Evolutionary conservation across 495 filamentous ascomycete species (phyloP).

Genomic region (Sabuloglossum arenarium): DNA sequence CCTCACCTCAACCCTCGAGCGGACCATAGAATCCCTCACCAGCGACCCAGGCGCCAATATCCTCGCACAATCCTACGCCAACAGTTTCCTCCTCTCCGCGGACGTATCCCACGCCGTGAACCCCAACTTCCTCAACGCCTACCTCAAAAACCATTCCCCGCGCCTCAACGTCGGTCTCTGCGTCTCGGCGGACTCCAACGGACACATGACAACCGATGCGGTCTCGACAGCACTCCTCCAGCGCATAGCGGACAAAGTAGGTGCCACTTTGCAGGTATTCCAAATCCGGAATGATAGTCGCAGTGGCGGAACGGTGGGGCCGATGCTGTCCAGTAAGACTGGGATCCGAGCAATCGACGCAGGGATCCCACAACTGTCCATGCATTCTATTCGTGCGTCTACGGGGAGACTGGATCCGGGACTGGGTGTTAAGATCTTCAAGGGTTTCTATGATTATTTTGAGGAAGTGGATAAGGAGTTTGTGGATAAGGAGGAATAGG

Average conservation of each 20-base stretch:
- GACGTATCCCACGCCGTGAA: slow-evolving; percentile 92
- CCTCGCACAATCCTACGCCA: slow-evolving; percentile 67
- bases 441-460: slow-evolving; percentile 74
- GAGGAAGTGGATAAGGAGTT: slow-evolving; percentile 80
- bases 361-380: slow-evolving; percentile 78
- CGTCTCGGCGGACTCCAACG: slow-evolving; percentile 74
- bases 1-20: slow-evolving; percentile 55
- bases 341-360: slow-evolving; percentile 77
- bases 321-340: slow-evolving; percentile 62
- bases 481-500: slow-evolving; percentile 13
- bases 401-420: slow-evolving; percentile 76
- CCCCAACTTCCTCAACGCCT: slow-evolving; percentile 69
- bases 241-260: slow-evolving; percentile 48
- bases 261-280: slow-evolving; percentile 60
- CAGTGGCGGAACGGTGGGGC: slow-evolving; percentile 85
- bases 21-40: slow-evolving; percentile 52
- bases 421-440: slow-evolving; percentile 69
- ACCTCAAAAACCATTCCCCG: slow-evolving; percentile 69
- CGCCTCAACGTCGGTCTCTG: slow-evolving; percentile 75
- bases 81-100: slow-evolving; percentile 78
- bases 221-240: slow-evolving; percentile 58
- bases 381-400: slow-evolving; percentile 88
- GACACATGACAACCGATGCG: slow-evolving; percentile 51
- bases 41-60: slow-evolving; percentile 18
- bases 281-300: slow-evolving; percentile 85